These are phyloP conservation scores for Rhizomucor pusillus DNA, from an alignment of 371 early-diverging fungal species.

Conservation along the genomic window DNA sequence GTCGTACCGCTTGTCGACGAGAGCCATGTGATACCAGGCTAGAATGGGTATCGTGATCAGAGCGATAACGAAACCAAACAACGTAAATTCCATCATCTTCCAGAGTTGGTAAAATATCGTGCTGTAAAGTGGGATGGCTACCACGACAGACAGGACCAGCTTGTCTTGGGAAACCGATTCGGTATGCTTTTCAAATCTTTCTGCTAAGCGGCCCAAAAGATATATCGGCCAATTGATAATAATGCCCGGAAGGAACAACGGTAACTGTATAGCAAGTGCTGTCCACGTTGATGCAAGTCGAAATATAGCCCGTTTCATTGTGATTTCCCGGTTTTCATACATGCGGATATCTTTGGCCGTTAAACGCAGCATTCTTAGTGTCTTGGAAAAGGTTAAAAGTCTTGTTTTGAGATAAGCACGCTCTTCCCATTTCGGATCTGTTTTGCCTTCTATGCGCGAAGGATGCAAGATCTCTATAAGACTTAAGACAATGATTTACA, in stretches of 20 bases:
- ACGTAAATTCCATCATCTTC: conserved; percentile 27
- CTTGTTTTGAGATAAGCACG: conserved; percentile 29
- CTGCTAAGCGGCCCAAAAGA: conserved; percentile 38
- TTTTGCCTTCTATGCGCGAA: conserved; percentile 5
- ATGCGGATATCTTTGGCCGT: conserved; percentile 42
- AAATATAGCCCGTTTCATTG: conserved; percentile 27
- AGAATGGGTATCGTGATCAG: conserved; percentile 38
- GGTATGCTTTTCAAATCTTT: conserved; percentile 46
- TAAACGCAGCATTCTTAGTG: conserved; percentile 34
- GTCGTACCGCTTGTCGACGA: conserved; percentile 51
- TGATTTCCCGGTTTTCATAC: conserved; percentile 44
- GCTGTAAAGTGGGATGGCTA: conserved; percentile 39
- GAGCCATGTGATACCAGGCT: conserved; percentile 49
- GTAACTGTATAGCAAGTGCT: conserved; percentile 41
- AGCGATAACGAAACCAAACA: conserved; percentile 25
- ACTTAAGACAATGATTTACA: conserved; percentile 5
- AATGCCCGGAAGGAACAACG: conserved; percentile 55
- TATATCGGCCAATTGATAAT: conserved; percentile 56
- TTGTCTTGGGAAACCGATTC: conserved; percentile 58
- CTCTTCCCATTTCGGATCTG: conserved; percentile 7
- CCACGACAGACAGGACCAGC: conserved; percentile 30
- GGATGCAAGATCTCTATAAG: conserved; percentile 35
- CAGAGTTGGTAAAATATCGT: conserved; percentile 31
- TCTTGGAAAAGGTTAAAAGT: conserved; percentile 33
- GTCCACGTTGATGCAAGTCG: conserved; percentile 35